Conservation (phyloP, 768 basidiomycete genomes). For the Suillus paluster region DNA sequence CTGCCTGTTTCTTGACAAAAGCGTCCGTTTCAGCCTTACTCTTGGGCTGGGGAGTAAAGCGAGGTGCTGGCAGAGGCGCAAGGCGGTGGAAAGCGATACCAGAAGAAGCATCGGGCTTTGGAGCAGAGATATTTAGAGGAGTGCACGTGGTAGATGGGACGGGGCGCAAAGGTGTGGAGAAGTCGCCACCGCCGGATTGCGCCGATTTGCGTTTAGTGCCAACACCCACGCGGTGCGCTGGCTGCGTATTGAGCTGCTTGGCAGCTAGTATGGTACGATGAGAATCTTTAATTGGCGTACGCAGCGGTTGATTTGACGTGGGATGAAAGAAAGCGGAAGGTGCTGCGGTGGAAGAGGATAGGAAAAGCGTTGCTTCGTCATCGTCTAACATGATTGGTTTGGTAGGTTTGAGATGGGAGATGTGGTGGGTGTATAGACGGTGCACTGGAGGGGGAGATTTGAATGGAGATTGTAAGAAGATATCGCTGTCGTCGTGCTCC, state of each 20-base stretch:
- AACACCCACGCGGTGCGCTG: conserved; percentile 37
- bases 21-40: conserved; percentile 42
- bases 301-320: conserved; percentile 53
- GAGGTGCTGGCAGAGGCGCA: conserved; percentile 37
- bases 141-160: conserved; percentile 30
- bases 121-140: conserved; percentile 41
- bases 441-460: conserved; percentile 49
- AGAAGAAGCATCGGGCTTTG: conserved; percentile 36
- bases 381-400: conserved; percentile 42
- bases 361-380: conserved; percentile 61
- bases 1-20: conserved; percentile 56
- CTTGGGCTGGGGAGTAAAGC: conserved; percentile 36
- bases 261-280: conserved; percentile 47
- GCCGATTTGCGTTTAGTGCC: conserved; percentile 67
- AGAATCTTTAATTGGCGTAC: conserved; percentile 62
- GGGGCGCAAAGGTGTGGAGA: conserved; percentile 60
- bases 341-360: conserved; percentile 48
- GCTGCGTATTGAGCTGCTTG: conserved; percentile 32
- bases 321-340: conserved; percentile 48
- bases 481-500: conserved; percentile 41
- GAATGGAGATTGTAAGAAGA: conserved; percentile 59
- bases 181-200: conserved; percentile 44
- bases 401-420: conserved; percentile 25
- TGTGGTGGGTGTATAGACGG: conserved; percentile 38
- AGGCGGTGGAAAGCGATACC: conserved; percentile 40